A percentile compares a stretch with the other conserved stretches of the same genome.
These are phyloP conservation scores for Capsicum rhomboideum DNA, from an alignment of 257 asterid genomes.

Conservation along the genomic window DNA sequence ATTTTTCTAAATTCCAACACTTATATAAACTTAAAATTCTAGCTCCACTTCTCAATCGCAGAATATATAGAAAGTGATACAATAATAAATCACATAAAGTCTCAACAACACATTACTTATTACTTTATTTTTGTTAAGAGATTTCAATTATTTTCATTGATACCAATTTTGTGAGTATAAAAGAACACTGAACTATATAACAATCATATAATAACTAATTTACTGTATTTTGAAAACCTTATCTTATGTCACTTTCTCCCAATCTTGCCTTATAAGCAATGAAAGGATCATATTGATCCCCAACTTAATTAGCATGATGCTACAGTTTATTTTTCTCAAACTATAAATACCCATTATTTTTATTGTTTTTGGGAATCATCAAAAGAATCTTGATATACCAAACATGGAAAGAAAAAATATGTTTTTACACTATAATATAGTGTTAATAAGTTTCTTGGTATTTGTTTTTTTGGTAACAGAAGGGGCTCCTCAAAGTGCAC, in stretches of 20 bases:
- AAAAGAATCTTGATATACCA: background rate
- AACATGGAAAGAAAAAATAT: background rate
- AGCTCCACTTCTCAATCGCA: too few relatives aligned
- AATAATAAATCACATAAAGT: background rate
- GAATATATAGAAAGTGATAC: too few relatives aligned
- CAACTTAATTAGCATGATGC: background rate
- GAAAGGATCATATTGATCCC: too few relatives aligned
- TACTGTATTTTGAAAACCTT: background rate
- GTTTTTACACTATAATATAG: background rate
- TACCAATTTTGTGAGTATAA: background rate
- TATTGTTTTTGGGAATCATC: background rate
- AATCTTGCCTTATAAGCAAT: background rate
- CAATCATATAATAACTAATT: background rate
- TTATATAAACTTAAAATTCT: too few relatives aligned
- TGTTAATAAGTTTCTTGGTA: slow-evolving; percentile 2
- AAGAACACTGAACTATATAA: background rate
- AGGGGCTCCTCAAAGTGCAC: slow-evolving; percentile 62
- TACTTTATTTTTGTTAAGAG: background rate
- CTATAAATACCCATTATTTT: background rate
- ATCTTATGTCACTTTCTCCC: background rate
- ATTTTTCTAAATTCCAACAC: too few relatives aligned
- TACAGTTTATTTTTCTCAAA: background rate
- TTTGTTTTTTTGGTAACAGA: slow-evolving; percentile 9
- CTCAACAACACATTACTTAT: background rate
- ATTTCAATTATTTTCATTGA: background rate